Base-by-base conservation (phyloP, 441 rosid species). In the Breynia disticha region DNA sequence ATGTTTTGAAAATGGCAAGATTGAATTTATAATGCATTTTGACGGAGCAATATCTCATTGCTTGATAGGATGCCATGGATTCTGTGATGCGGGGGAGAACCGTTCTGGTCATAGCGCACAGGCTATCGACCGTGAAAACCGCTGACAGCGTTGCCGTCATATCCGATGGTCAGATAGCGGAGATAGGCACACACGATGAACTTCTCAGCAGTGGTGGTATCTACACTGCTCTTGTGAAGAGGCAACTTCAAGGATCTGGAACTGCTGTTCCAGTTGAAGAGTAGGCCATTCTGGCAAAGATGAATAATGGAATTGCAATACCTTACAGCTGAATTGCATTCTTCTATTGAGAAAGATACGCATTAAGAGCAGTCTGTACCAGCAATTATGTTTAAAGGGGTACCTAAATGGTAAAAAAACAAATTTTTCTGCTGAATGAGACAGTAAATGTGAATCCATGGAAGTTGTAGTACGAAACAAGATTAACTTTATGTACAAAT, bases 51-150 rank as follows among this genome's bases (percentile, higher is more conserved):
- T 50, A 41, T 24, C 24, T 41, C 18, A 41, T 13, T 16, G 5
- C 22, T 24, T 16, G 5, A 47, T 15, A 84, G 94, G 96, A 87
- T 60, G 96, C 96, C 0, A 82, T 87, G 94, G 94, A 87, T 41
- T 84, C 96, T 48, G 70, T 90, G 44, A 84, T 87, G 97, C 77
- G 70, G 46, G 91, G 96, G 41, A 84, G 97, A 78, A 90, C 95
- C 0, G 96, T 90, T 56, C 74, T 90, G 21, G 95, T 90, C 13
- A 90, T 87, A 73, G 97, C 97, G 15, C 96, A 87, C 72, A 70
- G 95, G 67, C 72, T 87, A 16, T 90, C 97, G 1, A 90, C 96
- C 0, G 88, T 90, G 28, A 76, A 87, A 77, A 84, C 77, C 41
- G 93, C 96, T 48, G 82, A 87, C 56, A 71, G 66, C 2, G 96